These are phyloP conservation scores for Wickerhamiella shivajii DNA, from an alignment of 805 yeast species.

Conservation along the genomic window DNA sequence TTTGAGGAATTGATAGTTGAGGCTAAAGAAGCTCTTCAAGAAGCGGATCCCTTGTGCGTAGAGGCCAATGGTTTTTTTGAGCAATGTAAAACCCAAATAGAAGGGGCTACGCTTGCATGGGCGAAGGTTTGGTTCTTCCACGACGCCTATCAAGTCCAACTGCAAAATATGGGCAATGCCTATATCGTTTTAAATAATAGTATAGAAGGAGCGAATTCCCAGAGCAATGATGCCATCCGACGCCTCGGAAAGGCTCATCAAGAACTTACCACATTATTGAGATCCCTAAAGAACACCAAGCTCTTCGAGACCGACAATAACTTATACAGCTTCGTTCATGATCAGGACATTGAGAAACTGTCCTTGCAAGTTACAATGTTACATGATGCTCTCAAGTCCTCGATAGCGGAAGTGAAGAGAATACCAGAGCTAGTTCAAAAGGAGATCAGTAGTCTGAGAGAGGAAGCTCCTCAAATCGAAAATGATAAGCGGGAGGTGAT, in stretches of 20 bases:
- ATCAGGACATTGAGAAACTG: conserved; percentile 12
- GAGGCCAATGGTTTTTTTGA: conserved; percentile 32
- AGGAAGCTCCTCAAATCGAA: conserved; percentile 11
- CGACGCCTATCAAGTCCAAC: conserved; percentile 35
- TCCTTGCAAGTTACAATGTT: conserved; percentile 9
- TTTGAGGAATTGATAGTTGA: conserved; percentile 32
- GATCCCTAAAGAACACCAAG: conserved; percentile 11
- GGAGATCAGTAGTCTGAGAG: conserved; percentile 12
- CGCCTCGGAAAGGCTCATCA: conserved; percentile 7
- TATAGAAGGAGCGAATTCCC: conserved; percentile 14
- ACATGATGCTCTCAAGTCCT: conserved; percentile 8
- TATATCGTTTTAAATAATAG: conserved; percentile 23
- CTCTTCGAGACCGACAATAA: conserved; percentile 10
- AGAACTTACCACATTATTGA: conserved; percentile 15
- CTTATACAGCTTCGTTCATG: conserved; percentile 15
- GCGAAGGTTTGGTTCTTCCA: conserved; percentile 33
- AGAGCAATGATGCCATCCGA: conserved; percentile 9
- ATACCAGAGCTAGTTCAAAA: conserved; percentile 12
- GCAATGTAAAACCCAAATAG: conserved; percentile 21
- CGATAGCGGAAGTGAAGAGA: conserved; percentile 8
- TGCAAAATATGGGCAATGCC: conserved; percentile 23
- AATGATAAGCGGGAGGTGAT: conserved; percentile 20
- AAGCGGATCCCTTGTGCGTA: conserved; percentile 39
- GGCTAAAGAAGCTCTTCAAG: conserved; percentile 34
- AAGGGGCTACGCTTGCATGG: conserved; percentile 29